Conservation (phyloP, 192 early-diverging fungal genomes). For the Entomortierella beljakovae region DNA sequence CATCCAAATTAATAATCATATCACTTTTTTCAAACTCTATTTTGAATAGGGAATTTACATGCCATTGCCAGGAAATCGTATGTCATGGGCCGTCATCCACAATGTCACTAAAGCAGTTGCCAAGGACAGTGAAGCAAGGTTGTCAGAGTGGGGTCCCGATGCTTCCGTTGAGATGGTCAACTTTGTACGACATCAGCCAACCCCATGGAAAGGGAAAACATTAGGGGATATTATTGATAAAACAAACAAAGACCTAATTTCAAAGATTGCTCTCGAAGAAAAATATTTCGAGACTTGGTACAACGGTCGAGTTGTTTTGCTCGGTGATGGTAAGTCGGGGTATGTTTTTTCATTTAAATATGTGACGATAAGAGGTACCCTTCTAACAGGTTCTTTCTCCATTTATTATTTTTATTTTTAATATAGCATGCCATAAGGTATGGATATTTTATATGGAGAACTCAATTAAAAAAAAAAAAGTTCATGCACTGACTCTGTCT, state of each 20-base stretch:
- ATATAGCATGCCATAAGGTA: conserved; percentile 50
- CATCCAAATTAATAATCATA: neutral
- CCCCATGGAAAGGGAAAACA: conserved; percentile 21
- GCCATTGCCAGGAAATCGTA: conserved; percentile 40
- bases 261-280: conserved; percentile 49
- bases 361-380: neutral
- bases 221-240: conserved; percentile 45
- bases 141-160: conserved; percentile 49
- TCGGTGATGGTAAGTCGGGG: conserved; percentile 37
- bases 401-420: neutral
- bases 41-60: conserved; percentile 40
- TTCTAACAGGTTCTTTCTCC: neutral
- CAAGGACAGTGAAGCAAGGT: conserved; percentile 16
- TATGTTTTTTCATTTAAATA: neutral
- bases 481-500: too few species aligned
- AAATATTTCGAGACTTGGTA: conserved; percentile 51
- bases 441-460: neutral
- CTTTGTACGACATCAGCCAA: conserved; percentile 43
- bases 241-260: conserved; percentile 32
- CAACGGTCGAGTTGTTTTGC: conserved; percentile 35
- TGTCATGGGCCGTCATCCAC: conserved; percentile 50
- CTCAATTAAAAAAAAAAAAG: too few species aligned
- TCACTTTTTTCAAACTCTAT: neutral
- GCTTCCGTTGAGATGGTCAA: conserved; percentile 28
- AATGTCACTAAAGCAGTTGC: conserved; percentile 30